A percentile compares a stretch with the other conserved stretches of the same genome.
Conservation (phyloP, 2,329 filamentous ascomycete genomes). For the Stachybotrys chlorohalonatus region DNA sequence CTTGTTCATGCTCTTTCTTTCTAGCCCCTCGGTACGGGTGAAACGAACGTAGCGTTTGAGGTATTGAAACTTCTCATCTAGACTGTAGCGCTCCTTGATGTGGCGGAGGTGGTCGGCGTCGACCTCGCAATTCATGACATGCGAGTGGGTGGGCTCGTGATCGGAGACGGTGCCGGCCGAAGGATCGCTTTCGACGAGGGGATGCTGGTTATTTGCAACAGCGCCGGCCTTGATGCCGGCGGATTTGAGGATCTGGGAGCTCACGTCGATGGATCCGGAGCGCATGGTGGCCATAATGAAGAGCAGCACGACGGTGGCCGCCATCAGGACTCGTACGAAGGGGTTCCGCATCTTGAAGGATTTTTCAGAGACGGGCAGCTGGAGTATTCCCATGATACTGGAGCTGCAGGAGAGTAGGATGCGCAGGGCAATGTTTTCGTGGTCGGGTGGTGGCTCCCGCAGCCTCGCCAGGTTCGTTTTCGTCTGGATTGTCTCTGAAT, state of each 20-base stretch:
- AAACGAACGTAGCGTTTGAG: constrained; percentile 46
- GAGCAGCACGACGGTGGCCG: constrained; percentile 32
- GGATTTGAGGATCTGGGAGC: constrained; percentile 28
- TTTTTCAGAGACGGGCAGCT: constrained; percentile 22
- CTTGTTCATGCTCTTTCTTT: constrained; percentile 42
- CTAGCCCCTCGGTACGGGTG: constrained; percentile 34
- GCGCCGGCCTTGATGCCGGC: constrained; percentile 16
- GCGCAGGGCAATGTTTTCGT: background rate
- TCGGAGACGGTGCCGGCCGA: constrained; percentile 7
- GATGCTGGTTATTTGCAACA: constrained; percentile 18
- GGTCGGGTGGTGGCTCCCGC: background rate
- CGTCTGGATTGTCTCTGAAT: background rate
- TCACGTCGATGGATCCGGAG: constrained; percentile 30
- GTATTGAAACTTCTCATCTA: constrained; percentile 45
- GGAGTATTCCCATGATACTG: constrained; percentile 25
- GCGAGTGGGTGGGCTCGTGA: constrained; percentile 10
- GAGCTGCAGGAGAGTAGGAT: background rate
- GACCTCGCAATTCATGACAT: constrained; percentile 39
- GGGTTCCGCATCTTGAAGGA: constrained; percentile 39
- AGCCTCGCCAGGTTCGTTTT: background rate
- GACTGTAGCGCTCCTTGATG: constrained; percentile 35
- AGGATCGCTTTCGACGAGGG: constrained; percentile 13
- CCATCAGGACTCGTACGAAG: constrained; percentile 33
- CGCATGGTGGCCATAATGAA: constrained; percentile 31
- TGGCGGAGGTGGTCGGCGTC: constrained; percentile 35